phyloP scores from a whole-genome alignment of 306 rosid genomes.

The Acacia acuminata region DNA sequence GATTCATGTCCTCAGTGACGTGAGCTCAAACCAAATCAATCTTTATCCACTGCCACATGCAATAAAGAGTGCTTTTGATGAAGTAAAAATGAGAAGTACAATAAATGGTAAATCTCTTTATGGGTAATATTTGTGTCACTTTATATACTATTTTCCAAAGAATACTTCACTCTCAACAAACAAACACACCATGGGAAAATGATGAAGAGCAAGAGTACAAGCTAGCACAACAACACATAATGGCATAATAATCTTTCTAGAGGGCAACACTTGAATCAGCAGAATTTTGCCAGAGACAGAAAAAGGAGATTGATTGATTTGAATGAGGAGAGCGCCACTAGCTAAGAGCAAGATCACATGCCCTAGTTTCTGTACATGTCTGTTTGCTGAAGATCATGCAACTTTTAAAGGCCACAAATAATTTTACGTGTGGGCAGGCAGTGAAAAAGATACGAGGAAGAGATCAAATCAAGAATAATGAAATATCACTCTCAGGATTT shows the following conservation, averaged over 20 bases:
- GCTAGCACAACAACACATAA: background rate
- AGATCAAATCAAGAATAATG: background rate
- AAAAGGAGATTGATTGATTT: background rate
- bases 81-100: no score
- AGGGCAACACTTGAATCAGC: constrained; percentile 7
- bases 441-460: constrained; percentile 2
- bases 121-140: background rate
- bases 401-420: background rate
- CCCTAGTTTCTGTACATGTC: constrained; percentile 25
- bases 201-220: background rate
- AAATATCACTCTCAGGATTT: constrained; percentile 13
- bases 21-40: background rate
- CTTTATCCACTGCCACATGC: background rate
- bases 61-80: background rate
- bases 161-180: background rate
- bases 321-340: background rate
- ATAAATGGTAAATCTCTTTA: no score
- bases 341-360: constrained; percentile 31
- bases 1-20: background rate
- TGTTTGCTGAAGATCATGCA: background rate
- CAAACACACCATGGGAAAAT: constrained; percentile 25
- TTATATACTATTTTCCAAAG: background rate
- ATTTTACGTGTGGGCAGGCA: background rate
- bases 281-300: background rate
- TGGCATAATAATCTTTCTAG: constrained; percentile 21